Base-by-base conservation (phyloP, 495 filamentous ascomycete genomes). In the Cudoniella acicularis region DNA sequence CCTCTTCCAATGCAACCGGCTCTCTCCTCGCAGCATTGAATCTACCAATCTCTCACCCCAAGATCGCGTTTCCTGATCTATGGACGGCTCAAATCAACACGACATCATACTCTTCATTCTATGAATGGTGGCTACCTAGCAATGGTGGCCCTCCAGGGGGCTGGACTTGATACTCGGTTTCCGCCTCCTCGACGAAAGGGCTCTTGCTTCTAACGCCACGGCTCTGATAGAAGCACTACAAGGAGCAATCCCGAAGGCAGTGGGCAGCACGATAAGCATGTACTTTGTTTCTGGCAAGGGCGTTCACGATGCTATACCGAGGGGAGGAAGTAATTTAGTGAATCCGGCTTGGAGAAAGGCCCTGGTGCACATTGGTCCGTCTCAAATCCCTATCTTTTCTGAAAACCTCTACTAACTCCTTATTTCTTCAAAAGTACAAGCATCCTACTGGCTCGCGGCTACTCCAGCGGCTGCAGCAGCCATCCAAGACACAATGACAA, bases 11-110 rank as follows among this genome's bases (percentile, higher is more conserved):
- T 21, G 52, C 56, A 9, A 41, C 56, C 17, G 48, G 11, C 10
- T 59, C 56, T 20, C 16, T 59, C 6, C 24, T 36, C n/a, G 49
- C 56, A 2, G 56, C 56, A 3, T 73, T 82, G 40, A 55, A 72
- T 8, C 68, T 73, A 3, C 57, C 75, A n/a, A 20, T 76, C 1
- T 52, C 60, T 0, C 67, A 75, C 59, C 60, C 75, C 54, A 71
- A 73, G 42, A 57, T 70, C 13, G 81, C 82, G 59, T 83, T 77
- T 70, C 71, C 72, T n/a, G 74, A 56, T 6, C 60, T 81, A 11
- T 73, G 70, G 3, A 59, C 69, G 16, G 61, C 71, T 0, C 63
- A 70, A 21, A 62, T 76, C 3, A 60, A 71, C 56, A 74, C 81
- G 23, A 72, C 64, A 27, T 36, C 30, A 4, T 74, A 73, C 30